Percentiles rank a stretch among this genome's conserved stretches.
Conservation (phyloP, 331 rosid genomes). For the Acacia pycnantha region DNA sequence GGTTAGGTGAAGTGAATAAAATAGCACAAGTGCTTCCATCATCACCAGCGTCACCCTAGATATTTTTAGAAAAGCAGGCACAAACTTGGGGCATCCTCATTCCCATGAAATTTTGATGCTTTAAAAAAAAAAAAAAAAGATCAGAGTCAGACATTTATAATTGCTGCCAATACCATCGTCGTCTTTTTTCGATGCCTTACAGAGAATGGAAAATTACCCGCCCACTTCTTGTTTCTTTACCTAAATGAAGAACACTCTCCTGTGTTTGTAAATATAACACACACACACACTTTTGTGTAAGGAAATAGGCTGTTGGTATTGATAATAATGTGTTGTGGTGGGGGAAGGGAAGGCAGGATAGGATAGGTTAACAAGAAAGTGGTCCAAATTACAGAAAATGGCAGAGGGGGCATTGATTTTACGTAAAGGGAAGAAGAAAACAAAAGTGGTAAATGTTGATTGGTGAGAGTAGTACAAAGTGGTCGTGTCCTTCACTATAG, state of each 20-base stretch:
- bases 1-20: conserved; percentile 29
- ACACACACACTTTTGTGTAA: not conserved
- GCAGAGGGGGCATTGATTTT: conserved; percentile 20
- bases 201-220: conserved; percentile 5
- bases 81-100: not conserved
- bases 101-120: not conserved
- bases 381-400: conserved; percentile 33
- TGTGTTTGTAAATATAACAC: not conserved
- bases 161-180: not conserved
- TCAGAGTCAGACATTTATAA: not conserved
- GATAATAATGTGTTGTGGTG: not conserved
- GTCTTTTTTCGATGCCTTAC: not conserved
- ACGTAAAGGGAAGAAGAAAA: conserved; percentile 22
- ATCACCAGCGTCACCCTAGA: conserved; percentile 53
- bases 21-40: conserved; percentile 44
- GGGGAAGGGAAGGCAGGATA: not conserved
- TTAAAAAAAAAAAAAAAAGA: not conserved
- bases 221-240: not conserved
- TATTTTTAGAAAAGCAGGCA: conserved; percentile 40
- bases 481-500: conserved; percentile 27
- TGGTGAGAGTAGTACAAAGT: conserved; percentile 32
- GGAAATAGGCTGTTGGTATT: not conserved
- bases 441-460: conserved; percentile 1
- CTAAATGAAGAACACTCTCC: not conserved
- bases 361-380: conserved; percentile 18